Evolutionary conservation across 2,329 filamentous ascomycete species (phyloP).

Genomic region (Hypoxylon sp.): DNA sequence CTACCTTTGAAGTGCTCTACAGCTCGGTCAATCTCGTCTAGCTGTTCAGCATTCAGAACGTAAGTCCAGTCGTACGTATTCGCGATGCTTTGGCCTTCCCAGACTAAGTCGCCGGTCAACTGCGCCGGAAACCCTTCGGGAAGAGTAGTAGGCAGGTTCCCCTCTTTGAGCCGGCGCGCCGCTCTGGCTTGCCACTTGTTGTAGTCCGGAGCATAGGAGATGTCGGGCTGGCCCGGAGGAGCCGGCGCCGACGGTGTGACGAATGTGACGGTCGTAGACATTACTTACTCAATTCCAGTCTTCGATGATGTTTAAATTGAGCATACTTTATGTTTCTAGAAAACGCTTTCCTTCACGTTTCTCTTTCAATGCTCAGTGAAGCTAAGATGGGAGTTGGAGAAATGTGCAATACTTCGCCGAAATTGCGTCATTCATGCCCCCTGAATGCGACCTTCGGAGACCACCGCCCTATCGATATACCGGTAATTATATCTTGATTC

Average conservation of each 20-base stretch:
- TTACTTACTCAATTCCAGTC: neutral
- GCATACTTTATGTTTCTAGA: neutral
- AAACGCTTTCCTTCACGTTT: neutral
- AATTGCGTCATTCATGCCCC: conserved; percentile 46
- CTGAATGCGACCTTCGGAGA: conserved; percentile 20
- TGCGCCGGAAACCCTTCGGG: conserved; percentile 64
- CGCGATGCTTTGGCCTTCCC: conserved; percentile 66
- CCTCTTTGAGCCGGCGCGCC: conserved; percentile 58
- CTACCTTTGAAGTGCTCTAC: conserved; percentile 60
- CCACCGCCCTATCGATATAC: neutral
- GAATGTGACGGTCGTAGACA: conserved; percentile 43
- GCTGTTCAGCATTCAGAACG: conserved; percentile 59
- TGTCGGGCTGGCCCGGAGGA: conserved; percentile 67
- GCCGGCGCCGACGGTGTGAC: conserved; percentile 43
- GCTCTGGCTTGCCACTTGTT: conserved; percentile 66
- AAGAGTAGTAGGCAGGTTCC: conserved; percentile 56
- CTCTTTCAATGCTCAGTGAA: neutral
- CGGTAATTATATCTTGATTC: neutral
- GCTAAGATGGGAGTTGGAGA: conserved; percentile 11
- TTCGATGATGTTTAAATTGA: neutral
- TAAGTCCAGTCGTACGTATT: conserved; percentile 67
- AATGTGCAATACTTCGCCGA: conserved; percentile 40
- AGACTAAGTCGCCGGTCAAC: conserved; percentile 65
- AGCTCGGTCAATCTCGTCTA: conserved; percentile 62
- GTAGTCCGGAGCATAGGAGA: conserved; percentile 67